phyloP scores from a whole-genome alignment of 164 flowering plant species.

The Santalum album region DNA sequence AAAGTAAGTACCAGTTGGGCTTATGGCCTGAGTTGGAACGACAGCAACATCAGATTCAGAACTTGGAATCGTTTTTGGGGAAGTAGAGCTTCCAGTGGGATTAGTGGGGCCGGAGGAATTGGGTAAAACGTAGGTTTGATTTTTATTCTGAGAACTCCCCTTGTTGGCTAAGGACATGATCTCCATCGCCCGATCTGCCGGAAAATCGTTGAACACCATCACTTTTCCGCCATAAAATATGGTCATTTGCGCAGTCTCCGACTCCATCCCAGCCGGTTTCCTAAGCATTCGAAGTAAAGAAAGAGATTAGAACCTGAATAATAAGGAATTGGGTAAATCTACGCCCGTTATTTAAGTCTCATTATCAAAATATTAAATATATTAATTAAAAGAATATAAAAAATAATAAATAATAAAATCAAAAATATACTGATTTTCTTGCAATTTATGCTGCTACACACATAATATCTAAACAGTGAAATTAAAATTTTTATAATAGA shows the following conservation, averaged over 20 bases:
- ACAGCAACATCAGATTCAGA: background rate
- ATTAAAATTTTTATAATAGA: too few species aligned
- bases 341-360: too few species aligned
- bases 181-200: conserved; percentile 46
- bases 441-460: too few species aligned
- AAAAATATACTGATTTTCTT: too few species aligned
- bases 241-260: conserved; percentile 41
- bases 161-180: conserved; percentile 31
- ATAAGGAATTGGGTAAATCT: conserved; percentile 1
- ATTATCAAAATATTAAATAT: too few species aligned
- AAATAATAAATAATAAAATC: too few species aligned
- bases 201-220: conserved; percentile 42
- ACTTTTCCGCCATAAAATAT: conserved; percentile 63
- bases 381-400: too few species aligned
- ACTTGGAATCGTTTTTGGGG: background rate
- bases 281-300: background rate
- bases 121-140: background rate
- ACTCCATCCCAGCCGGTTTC: conserved; percentile 4
- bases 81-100: background rate
- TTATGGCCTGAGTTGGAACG: too few species aligned
- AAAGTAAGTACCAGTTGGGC: too few species aligned
- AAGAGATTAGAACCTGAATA: conserved; percentile 1
- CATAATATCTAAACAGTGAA: too few species aligned
- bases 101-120: background rate
- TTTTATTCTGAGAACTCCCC: conserved; percentile 7